These are phyloP conservation scores for Goffeauzyma gilvescens DNA, from an alignment of 768 basidiomycete species.

Conservation along the genomic window DNA sequence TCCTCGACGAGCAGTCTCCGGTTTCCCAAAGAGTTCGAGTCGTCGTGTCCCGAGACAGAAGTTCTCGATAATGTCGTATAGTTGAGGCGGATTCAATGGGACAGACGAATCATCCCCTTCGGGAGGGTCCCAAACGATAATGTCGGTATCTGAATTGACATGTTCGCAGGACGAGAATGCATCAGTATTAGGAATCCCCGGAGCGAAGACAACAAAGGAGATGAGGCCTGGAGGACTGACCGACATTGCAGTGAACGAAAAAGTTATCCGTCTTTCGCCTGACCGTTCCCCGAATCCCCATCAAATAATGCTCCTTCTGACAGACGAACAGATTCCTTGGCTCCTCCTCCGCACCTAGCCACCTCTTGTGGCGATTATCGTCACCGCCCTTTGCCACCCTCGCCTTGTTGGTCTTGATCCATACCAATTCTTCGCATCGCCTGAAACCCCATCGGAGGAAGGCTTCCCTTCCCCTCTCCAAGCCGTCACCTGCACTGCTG, in stretches of 20 bases:
- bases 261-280: constrained; percentile 80
- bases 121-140: constrained; percentile 75
- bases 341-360: constrained; percentile 5
- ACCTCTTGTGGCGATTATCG: not conserved
- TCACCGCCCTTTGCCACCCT: not conserved
- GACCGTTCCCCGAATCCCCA: constrained; percentile 93
- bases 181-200: not conserved
- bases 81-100: constrained; percentile 72
- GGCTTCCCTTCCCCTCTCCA: constrained; percentile 78
- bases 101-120: constrained; percentile 32
- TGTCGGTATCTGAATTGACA: constrained; percentile 95
- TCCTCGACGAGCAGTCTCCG: constrained; percentile 50
- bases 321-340: constrained; percentile 71
- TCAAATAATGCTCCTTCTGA: constrained; percentile 85
- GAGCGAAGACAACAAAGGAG: not conserved
- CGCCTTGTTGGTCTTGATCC: constrained; percentile 81
- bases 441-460: constrained; percentile 74
- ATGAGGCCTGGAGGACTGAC: constrained; percentile 35
- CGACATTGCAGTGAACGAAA: constrained; percentile 97
- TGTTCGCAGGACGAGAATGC: not conserved
- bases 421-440: constrained; percentile 92
- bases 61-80: constrained; percentile 89
- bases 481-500: constrained; percentile 65
- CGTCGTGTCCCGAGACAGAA: constrained; percentile 87
- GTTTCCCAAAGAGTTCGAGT: constrained; percentile 68